Evolutionary conservation across 1,139 yeast species (phyloP).

Genomic region (Schwanniomyces etchellsii): DNA sequence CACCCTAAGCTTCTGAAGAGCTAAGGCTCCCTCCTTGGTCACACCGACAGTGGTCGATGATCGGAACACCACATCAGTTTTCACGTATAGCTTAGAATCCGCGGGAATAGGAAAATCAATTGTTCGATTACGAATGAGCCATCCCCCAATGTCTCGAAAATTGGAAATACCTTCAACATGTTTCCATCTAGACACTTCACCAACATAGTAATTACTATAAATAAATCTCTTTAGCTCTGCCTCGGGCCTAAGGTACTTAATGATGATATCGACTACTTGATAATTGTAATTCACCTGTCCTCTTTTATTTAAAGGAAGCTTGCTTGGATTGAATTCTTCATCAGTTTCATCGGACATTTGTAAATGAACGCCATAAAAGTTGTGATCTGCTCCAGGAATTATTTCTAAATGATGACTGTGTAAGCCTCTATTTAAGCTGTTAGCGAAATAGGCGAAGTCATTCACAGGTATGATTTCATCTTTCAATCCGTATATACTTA

Average conservation of each 20-base stretch:
- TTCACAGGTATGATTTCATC: conserved; percentile 62
- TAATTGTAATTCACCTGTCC: conserved; percentile 52
- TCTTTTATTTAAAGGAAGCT: conserved; percentile 19
- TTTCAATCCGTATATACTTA: conserved; percentile 66
- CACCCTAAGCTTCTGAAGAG: conserved; percentile 42
- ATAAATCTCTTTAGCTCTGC: conserved; percentile 51
- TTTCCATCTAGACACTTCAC: conserved; percentile 50
- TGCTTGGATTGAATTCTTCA: conserved; percentile 28
- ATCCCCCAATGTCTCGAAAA: conserved; percentile 81
- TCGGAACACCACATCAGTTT: conserved; percentile 53
- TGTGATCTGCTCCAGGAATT: conserved; percentile 73
- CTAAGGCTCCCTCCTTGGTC: conserved; percentile 39
- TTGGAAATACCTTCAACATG: conserved; percentile 62
- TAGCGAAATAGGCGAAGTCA: conserved; percentile 58
- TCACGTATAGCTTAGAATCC: conserved; percentile 31
- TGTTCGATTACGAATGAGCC: conserved; percentile 38
- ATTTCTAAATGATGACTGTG: conserved; percentile 50
- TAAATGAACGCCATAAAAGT: conserved; percentile 52
- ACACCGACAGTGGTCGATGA: conserved; percentile 56
- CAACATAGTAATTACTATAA: conserved; percentile 28
- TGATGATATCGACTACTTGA: conserved; percentile 47
- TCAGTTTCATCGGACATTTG: conserved; percentile 19
- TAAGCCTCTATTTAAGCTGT: conserved; percentile 48
- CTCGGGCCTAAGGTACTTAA: conserved; percentile 47
- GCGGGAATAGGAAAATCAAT: conserved; percentile 8